Percentiles rank a stretch among this genome's conserved stretches.
Conservation (phyloP, 495 filamentous ascomycete species). For the Penicillium bovifimosum region DNA sequence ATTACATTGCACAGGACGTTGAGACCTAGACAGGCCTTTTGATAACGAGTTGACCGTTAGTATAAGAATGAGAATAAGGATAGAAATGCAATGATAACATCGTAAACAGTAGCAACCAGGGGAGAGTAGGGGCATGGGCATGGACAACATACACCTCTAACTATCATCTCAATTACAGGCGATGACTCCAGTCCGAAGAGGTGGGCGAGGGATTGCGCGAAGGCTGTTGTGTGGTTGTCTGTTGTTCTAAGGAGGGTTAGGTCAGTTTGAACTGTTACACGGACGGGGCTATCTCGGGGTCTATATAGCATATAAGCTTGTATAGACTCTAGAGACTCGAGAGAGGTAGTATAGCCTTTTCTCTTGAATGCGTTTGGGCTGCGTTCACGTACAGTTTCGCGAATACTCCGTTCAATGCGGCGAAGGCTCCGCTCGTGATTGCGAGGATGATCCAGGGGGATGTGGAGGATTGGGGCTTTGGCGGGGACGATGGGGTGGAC, state of each 20-base stretch:
- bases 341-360: no score
- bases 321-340: no score
- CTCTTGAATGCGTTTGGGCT: no score
- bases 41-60: slow-evolving; percentile 3
- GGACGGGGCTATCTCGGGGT: neutral
- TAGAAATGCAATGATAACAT: neutral
- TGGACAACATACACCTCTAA: slow-evolving; percentile 68
- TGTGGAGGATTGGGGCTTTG: slow-evolving; percentile 2
- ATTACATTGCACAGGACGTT: slow-evolving; percentile 87
- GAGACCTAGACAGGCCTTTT: slow-evolving; percentile 75
- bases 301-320: no score
- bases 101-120: no score
- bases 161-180: slow-evolving; percentile 57
- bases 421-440: slow-evolving; percentile 79
- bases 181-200: slow-evolving; percentile 46
- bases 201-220: slow-evolving; percentile 58
- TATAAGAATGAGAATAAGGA: slow-evolving; percentile 14
- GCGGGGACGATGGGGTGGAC: slow-evolving; percentile 7
- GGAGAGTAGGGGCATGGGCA: no score
- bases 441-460: slow-evolving; percentile 74
- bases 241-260: slow-evolving; percentile 60
- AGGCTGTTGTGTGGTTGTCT: slow-evolving; percentile 67
- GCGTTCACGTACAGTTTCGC: slow-evolving; percentile 76
- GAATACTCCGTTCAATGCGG: slow-evolving; percentile 91
- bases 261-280: neutral